Evolutionary conservation across 345 rosid genomes (phyloP).

Genomic region (Noccaea bulbosa): DNA sequence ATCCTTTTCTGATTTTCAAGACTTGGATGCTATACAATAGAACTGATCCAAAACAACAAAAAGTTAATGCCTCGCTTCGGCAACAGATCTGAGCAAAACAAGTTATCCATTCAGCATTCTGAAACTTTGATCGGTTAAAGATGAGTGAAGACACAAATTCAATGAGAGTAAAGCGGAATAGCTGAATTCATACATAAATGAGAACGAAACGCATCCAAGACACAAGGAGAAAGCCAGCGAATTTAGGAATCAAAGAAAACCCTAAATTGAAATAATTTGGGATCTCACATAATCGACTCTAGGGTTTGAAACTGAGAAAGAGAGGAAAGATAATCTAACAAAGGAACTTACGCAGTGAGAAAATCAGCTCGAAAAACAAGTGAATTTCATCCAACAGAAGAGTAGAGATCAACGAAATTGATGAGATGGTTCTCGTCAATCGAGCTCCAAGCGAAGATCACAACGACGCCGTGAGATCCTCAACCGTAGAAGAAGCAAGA

Average conservation of each 20-base stretch:
- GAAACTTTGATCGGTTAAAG: slow-evolving; percentile 3
- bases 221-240: slow-evolving; percentile 15
- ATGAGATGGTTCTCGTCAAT: too few relatives aligned
- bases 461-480: too few relatives aligned
- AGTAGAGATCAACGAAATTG: too few relatives aligned
- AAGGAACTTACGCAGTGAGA: too few relatives aligned
- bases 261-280: slow-evolving; percentile 25
- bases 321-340: too few relatives aligned
- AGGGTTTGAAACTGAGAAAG: too few relatives aligned
- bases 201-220: slow-evolving; percentile 17
- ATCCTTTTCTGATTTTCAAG: slow-evolving; percentile 24
- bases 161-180: neutral
- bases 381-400: too few relatives aligned
- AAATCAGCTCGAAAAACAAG: too few relatives aligned
- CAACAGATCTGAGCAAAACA: neutral
- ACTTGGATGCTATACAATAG: slow-evolving; percentile 5
- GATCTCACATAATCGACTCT: slow-evolving; percentile 21
- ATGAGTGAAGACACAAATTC: slow-evolving; percentile 17
- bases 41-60: slow-evolving; percentile 10
- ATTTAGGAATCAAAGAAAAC: slow-evolving; percentile 28
- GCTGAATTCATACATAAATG: slow-evolving; percentile 2
- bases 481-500: too few relatives aligned
- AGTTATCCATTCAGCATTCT: neutral
- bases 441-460: too few relatives aligned
- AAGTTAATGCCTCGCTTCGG: neutral